Evolutionary conservation across 768 basidiomycete species (phyloP).

Genomic region (Kwoniella mangroviensis): DNA sequence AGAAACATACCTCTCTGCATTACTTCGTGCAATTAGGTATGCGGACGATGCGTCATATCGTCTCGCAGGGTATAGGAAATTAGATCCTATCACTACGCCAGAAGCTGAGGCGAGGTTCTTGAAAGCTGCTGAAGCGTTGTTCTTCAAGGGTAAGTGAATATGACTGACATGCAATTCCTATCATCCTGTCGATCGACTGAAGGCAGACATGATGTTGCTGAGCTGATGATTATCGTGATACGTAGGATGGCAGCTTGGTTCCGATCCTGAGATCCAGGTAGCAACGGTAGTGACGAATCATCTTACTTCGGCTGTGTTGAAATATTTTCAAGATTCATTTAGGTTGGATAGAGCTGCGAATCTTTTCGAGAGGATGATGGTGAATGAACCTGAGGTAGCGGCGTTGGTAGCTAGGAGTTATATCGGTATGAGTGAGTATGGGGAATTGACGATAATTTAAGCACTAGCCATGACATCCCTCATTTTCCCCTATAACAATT

Average conservation of each 20-base stretch:
- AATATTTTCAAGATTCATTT: constrained; percentile 93
- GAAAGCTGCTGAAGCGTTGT: constrained; percentile 84
- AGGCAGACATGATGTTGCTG: neutral
- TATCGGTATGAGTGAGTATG: constrained; percentile 89
- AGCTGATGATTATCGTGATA: neutral
- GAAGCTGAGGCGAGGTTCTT: constrained; percentile 91
- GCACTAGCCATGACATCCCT: too few relatives aligned
- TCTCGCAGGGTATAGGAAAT: constrained; percentile 89
- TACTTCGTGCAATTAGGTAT: constrained; percentile 89
- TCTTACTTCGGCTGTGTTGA: constrained; percentile 89
- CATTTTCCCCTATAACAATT: too few relatives aligned
- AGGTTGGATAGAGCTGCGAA: constrained; percentile 86
- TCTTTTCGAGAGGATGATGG: constrained; percentile 85
- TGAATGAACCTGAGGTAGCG: constrained; percentile 86
- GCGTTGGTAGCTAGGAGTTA: constrained; percentile 86
- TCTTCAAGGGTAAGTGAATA: constrained; percentile 71
- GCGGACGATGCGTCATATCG: constrained; percentile 92
- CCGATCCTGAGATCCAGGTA: constrained; percentile 97
- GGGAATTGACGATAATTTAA: neutral
- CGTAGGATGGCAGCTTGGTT: constrained; percentile 95
- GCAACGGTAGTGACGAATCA: constrained; percentile 96
- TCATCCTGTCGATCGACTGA: too few relatives aligned
- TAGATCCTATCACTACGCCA: constrained; percentile 87
- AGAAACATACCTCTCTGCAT: constrained; percentile 92
- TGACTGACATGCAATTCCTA: too few relatives aligned